Conservation (phyloP, 2,329 filamentous ascomycete species). For the Hymenoscyphus scutula region DNA sequence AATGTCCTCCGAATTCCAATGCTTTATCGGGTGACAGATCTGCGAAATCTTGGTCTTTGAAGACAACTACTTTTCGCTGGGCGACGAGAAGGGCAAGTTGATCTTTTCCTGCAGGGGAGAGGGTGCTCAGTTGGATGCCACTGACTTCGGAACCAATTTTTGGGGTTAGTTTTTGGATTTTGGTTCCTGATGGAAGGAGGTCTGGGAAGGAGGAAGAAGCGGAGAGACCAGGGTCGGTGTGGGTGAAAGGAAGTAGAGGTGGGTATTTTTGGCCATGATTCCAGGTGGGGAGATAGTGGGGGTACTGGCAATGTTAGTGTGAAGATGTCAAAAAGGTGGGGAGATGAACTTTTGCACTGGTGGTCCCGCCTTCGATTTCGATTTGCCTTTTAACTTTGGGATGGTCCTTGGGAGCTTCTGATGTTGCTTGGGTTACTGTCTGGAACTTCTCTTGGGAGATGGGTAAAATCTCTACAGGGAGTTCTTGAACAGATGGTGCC, state of each 20-base stretch:
- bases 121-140: slow-evolving; percentile 66
- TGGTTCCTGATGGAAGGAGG: slow-evolving; percentile 52
- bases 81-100: slow-evolving; percentile 72
- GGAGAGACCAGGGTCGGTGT: slow-evolving; percentile 70
- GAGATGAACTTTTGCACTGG: slow-evolving; percentile 19
- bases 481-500: slow-evolving; percentile 23
- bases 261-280: slow-evolving; percentile 60
- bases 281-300: slow-evolving; percentile 71
- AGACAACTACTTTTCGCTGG: slow-evolving; percentile 74
- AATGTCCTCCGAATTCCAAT: slow-evolving; percentile 69
- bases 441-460: slow-evolving; percentile 11
- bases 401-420: not conserved
- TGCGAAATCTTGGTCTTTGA: slow-evolving; percentile 70
- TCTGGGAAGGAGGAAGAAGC: slow-evolving; percentile 67
- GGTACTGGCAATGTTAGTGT: slow-evolving; percentile 47
- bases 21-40: slow-evolving; percentile 66
- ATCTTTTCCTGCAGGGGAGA: slow-evolving; percentile 68
- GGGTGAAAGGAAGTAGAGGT: slow-evolving; percentile 65
- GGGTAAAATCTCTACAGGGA: slow-evolving; percentile 12
- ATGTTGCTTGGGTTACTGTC: not conserved
- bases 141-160: slow-evolving; percentile 69
- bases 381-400: slow-evolving; percentile 25
- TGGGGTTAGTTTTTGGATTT: slow-evolving; percentile 62
- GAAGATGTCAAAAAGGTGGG: not conserved
- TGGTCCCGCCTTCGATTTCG: slow-evolving; percentile 26